Evolutionary conservation across 2,329 filamentous ascomycete genomes (phyloP).

Genomic region (Cladosporium sp.): DNA sequence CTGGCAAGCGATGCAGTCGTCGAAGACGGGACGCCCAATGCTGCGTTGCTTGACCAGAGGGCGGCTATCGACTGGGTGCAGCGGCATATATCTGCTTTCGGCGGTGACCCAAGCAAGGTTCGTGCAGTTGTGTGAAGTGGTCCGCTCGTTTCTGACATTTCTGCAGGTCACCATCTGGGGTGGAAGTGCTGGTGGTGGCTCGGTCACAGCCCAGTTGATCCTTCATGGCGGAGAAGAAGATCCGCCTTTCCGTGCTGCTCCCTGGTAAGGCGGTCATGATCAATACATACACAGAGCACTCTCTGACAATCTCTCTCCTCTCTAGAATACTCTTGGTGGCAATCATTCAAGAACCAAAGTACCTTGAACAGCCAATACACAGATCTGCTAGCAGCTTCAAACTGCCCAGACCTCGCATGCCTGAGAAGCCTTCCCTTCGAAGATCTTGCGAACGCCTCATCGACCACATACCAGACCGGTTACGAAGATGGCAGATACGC

Average conservation of each 20-base stretch:
- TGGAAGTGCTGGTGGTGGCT: slow-evolving; percentile 32
- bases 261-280: no score
- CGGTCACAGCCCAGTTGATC: slow-evolving; percentile 18
- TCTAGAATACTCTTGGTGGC: slow-evolving; percentile 41
- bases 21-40: slow-evolving; percentile 27
- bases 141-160: not conserved
- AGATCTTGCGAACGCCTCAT: not conserved
- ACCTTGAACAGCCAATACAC: slow-evolving; percentile 22
- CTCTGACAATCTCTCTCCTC: no score
- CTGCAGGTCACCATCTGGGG: slow-evolving; percentile 19
- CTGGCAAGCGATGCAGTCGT: slow-evolving; percentile 23
- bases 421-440: slow-evolving; percentile 25
- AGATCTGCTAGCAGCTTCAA: slow-evolving; percentile 25
- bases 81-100: slow-evolving; percentile 30
- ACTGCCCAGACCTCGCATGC: slow-evolving; percentile 34
- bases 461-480: not conserved
- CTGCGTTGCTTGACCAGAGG: slow-evolving; percentile 33
- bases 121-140: not conserved
- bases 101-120: slow-evolving; percentile 26
- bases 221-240: slow-evolving; percentile 34
- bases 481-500: not conserved
- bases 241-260: slow-evolving; percentile 45
- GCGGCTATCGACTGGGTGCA: slow-evolving; percentile 32
- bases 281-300: no score
- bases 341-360: slow-evolving; percentile 28